phyloP scores from a whole-genome alignment of 192 early-diverging fungal genomes.

The Gorgonomyces haynaldii region DNA sequence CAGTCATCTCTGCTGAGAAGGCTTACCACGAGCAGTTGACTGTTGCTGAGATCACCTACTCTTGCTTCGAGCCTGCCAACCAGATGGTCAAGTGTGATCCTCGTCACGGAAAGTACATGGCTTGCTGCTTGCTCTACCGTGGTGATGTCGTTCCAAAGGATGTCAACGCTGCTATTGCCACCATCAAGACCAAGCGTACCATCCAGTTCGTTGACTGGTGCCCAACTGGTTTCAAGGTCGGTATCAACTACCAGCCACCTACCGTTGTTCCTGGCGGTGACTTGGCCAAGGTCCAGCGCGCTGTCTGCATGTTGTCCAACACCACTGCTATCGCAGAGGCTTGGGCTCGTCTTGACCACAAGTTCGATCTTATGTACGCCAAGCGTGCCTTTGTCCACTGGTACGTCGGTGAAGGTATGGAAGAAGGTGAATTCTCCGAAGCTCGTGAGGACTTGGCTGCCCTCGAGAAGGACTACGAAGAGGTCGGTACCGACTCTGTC shows the following conservation, averaged over 20 bases:
- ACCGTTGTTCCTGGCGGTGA: constrained; percentile 86
- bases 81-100: constrained; percentile 99
- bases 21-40: constrained; percentile 93
- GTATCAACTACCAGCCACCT: constrained; percentile 92
- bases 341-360: constrained; percentile 98
- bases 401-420: constrained; percentile 99
- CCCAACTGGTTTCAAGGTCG: constrained; percentile 99
- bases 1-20: constrained; percentile 85
- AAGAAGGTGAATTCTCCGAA: constrained; percentile 99
- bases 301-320: constrained; percentile 98
- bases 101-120: constrained; percentile 97
- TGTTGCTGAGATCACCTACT: constrained; percentile 89
- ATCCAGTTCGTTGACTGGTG: constrained; percentile 99
- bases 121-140: constrained; percentile 97
- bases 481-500: constrained; percentile 93
- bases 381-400: constrained; percentile 99
- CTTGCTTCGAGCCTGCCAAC: constrained; percentile 96
- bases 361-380: constrained; percentile 99
- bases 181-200: constrained; percentile 91
- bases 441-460: constrained; percentile 99
- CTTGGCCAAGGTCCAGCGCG: constrained; percentile 91
- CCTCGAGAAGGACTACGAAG: constrained; percentile 99
- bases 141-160: constrained; percentile 99
- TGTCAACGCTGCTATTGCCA: constrained; percentile 79
- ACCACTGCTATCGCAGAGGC: constrained; percentile 99